These are phyloP conservation scores for Apiospora marii DNA, from an alignment of 2,329 filamentous ascomycete genomes.

Conservation along the genomic window DNA sequence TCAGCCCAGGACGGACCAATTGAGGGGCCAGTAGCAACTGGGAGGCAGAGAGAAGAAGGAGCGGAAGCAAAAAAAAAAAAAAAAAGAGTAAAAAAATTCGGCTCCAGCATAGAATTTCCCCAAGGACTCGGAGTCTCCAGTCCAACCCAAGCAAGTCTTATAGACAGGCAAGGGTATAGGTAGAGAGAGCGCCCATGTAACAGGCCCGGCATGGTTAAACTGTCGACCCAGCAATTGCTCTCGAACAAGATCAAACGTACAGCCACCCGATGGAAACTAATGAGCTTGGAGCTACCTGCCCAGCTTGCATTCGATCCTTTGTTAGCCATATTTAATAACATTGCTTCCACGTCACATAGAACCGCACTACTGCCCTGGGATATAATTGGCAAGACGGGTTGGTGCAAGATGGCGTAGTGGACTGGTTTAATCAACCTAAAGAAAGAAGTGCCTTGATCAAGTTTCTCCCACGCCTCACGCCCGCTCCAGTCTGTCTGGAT, in stretches of 20 bases:
- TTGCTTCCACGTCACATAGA: neutral
- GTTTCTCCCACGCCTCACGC: constrained; percentile 12
- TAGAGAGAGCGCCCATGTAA: neutral
- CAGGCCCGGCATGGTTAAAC: constrained; percentile 7
- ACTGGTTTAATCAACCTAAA: neutral
- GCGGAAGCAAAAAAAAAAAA: neutral
- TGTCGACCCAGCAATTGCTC: neutral
- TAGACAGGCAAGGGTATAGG: constrained; percentile 1
- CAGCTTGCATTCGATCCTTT: neutral
- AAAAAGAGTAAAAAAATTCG: neutral
- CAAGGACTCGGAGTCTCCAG: neutral
- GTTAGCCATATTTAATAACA: neutral
- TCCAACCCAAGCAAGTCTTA: neutral
- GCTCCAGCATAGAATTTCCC: neutral
- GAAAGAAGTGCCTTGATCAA: constrained; percentile 3
- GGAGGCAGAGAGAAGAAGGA: neutral
- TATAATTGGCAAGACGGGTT: neutral
- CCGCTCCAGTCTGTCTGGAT: constrained; percentile 3
- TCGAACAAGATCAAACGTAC: neutral
- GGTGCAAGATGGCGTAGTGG: constrained; percentile 5
- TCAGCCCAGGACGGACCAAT: constrained; percentile 30
- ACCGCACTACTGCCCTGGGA: neutral
- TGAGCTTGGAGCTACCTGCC: neutral
- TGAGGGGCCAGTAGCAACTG: constrained; percentile 4
- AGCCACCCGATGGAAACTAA: neutral